Evolutionary conservation across 306 rosid species (phyloP), one percentile per base, ranked within the genome.

Genomic region (Cyclanthera cordifolia): DNA sequence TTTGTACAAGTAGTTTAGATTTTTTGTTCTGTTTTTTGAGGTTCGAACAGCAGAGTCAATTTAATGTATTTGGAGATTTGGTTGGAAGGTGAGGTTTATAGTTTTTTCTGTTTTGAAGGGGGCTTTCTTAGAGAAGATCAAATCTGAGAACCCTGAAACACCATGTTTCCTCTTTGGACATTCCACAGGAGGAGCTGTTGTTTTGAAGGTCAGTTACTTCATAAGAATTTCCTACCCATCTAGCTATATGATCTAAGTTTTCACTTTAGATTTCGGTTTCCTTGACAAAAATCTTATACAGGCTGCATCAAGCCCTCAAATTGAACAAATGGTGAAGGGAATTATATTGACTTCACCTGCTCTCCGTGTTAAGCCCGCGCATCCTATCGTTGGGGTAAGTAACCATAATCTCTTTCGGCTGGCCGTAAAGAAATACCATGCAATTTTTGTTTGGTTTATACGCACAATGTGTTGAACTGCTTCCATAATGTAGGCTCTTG

Each of bases 111-210:
- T 75, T 59, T 0, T 74, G 76, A 82, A 94, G 99, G 92, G 89
- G 32, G 86, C 91, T 68, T 90, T 94, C 87, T 73, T 94, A 81
- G 96, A 88, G 60, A 94, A 86, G 79, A 82, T 90, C 53, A 86
- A 75, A 78, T 76, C 81, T 9, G 99, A 94, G 72, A 90, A 94
- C 85, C 96, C 95, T 73, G 99, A 86, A 52, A 70, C 85, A 21
- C 99, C 99, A 6, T 90, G 97, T 84, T 94, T 94, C 77, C 99
- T 94, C 67, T 94, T 90, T 68, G 99, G 99, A 51, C 99, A 94
- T 72, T 94, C 99, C 56, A 90, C 99, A n/a, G 99, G 99, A 28
- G 99, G 99, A 17, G 96, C 97, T 56, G 95, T 88, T 67, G 97
- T 94, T 76, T 82, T 94, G 82, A 94, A 90, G 84, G 99, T 87